These are phyloP conservation scores for Puccinia horiana DNA, from an alignment of 1,284 basidiomycete genomes.

Conservation along the genomic window DNA sequence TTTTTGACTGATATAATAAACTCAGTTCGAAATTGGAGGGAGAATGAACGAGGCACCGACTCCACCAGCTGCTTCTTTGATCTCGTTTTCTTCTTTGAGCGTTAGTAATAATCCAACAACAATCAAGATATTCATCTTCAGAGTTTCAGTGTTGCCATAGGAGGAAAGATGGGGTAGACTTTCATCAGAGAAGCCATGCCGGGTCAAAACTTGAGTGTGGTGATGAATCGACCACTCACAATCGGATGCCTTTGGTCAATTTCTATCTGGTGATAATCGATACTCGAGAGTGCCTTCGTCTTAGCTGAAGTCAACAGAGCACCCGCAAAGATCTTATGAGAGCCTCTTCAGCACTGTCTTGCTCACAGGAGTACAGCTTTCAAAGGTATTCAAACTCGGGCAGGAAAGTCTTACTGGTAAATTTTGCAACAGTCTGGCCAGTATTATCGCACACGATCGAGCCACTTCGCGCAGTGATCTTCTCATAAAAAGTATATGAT, in stretches of 20 bases:
- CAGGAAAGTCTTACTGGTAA: background rate
- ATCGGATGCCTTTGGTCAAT: conserved; percentile 8
- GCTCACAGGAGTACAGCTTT: background rate
- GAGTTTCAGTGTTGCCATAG: too few relatives aligned
- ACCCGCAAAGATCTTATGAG: background rate
- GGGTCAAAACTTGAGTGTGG: background rate
- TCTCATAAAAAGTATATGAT: conserved; percentile 4
- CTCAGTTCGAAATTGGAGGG: too few relatives aligned
- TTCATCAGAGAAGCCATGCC: background rate
- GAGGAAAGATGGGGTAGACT: background rate
- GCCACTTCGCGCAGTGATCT: conserved; percentile 13
- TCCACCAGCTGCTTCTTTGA: background rate
- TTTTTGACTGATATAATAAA: too few relatives aligned
- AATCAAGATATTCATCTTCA: conserved; percentile 18
- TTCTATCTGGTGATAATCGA: background rate
- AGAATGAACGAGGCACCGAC: background rate
- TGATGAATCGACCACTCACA: background rate
- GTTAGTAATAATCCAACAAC: conserved; percentile 4
- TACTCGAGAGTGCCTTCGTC: background rate
- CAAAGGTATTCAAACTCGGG: background rate
- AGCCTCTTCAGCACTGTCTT: background rate
- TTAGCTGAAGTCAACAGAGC: background rate
- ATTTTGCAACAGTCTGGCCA: background rate
- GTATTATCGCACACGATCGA: conserved; percentile 11
- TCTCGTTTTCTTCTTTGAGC: background rate